These are phyloP conservation scores for Anisogramma anomala DNA, from an alignment of 2,329 filamentous ascomycete genomes.

Conservation along the genomic window DNA sequence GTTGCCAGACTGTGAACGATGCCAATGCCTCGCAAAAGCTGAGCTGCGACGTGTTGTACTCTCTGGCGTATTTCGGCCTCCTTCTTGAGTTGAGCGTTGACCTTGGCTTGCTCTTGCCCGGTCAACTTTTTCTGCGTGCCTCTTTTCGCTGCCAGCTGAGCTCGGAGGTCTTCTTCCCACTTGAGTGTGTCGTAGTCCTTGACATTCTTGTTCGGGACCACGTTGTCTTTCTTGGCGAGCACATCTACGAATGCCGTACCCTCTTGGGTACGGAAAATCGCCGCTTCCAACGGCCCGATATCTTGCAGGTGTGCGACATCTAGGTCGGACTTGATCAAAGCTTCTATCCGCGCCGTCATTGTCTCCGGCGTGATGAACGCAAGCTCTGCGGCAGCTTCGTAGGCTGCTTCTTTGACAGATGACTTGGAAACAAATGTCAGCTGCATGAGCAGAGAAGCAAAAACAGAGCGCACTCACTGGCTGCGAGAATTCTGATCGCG, in stretches of 20 bases:
- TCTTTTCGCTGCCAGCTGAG: slow-evolving; percentile 85
- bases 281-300: slow-evolving; percentile 77
- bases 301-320: slow-evolving; percentile 55
- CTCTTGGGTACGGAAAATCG: slow-evolving; percentile 84
- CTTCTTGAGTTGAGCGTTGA: slow-evolving; percentile 82
- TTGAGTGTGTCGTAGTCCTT: slow-evolving; percentile 95
- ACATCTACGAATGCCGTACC: slow-evolving; percentile 85
- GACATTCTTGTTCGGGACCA: slow-evolving; percentile 70
- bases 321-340: slow-evolving; percentile 64
- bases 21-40: slow-evolving; percentile 70
- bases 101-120: slow-evolving; percentile 76
- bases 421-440: slow-evolving; percentile 1
- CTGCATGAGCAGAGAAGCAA: not conserved
- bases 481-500: slow-evolving; percentile 19
- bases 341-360: slow-evolving; percentile 65
- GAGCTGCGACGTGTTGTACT: slow-evolving; percentile 58
- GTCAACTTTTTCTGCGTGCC: slow-evolving; percentile 85
- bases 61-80: slow-evolving; percentile 66
- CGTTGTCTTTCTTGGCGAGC: slow-evolving; percentile 65
- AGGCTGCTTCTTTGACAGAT: slow-evolving; percentile 57
- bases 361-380: slow-evolving; percentile 83
- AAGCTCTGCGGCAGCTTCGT: slow-evolving; percentile 75
- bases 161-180: slow-evolving; percentile 88
- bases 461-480: slow-evolving; percentile 6
- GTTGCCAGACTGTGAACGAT: slow-evolving; percentile 72